Base-by-base conservation (phyloP, 306 rosid genomes). In the Erythrophleum fordii region DNA sequence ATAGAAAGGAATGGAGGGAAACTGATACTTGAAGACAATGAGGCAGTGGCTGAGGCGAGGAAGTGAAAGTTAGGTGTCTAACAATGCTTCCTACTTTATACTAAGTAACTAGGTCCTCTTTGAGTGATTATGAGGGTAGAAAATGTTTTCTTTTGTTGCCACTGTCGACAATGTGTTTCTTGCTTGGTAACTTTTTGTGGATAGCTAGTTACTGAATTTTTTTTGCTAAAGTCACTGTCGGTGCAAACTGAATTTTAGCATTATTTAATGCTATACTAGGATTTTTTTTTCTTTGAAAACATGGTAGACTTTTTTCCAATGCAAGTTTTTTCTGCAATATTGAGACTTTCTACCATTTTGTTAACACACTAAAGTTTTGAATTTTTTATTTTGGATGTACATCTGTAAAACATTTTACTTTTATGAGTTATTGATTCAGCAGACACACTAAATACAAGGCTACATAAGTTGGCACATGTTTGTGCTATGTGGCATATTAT, bases 31-130 rank as follows among this genome's bases (percentile, higher is more conserved):
- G 56, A 69, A 51, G 78, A 23, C 39, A 65, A 12, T 68, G 37
- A 55, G 62, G 52, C 28, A 18, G 48, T 69, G 72, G 72, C 37
- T 82, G 71, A 29, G 70, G 44, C 12, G 17, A 14, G 59, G 58
- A 11, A 44, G 42, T 79, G 82, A 86, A 71, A 72, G 20, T 64
- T 39, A 65, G 83, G 62, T 34, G 10, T 22, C 51, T 55, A 64
- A 16, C 49, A 75, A 61, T 69, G 73, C 73, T 52, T 7, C 67
- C 41, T 79, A 73, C 82, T 75, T 79, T 52, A 64, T 37, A 41
- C 73, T 77, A 56, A 72, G 60, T 78, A 5, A 55, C 25, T 66
- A 62, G 55, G 48, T 52, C 61, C 28, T 78, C 56, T 17, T 69
- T 60, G 71, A 41, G 31, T 75, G 81, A 71, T 58, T 68, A 22